Evolutionary conservation across 768 basidiomycete species (phyloP).

Genomic region (Suillus plorans): DNA sequence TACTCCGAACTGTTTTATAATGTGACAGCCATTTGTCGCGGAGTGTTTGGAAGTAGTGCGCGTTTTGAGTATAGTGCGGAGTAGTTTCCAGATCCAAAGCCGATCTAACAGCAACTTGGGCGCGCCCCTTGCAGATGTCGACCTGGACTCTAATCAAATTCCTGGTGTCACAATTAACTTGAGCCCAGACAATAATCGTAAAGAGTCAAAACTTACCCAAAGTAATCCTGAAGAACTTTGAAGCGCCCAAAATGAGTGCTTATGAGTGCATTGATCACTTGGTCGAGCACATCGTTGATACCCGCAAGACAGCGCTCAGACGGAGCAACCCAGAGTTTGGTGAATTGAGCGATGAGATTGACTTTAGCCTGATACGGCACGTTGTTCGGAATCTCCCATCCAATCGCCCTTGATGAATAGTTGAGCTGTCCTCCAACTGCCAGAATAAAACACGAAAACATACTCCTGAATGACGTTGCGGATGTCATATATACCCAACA

Average conservation of each 20-base stretch:
- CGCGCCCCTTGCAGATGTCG: slow-evolving; percentile 23
- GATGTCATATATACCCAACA: slow-evolving; percentile 34
- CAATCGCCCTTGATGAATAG: slow-evolving; percentile 30
- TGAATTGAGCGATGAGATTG: slow-evolving; percentile 35
- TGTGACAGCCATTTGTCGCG: slow-evolving; percentile 24
- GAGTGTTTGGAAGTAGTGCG: slow-evolving; percentile 19
- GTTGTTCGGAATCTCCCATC: slow-evolving; percentile 44
- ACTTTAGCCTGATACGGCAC: slow-evolving; percentile 41
- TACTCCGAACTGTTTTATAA: slow-evolving; percentile 20
- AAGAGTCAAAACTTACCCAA: slow-evolving; percentile 32
- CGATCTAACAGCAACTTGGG: slow-evolving; percentile 29
- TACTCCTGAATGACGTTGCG: slow-evolving; percentile 36
- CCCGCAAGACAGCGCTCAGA: slow-evolving; percentile 33
- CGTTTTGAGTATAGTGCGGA: slow-evolving; percentile 41
- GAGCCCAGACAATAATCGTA: background rate
- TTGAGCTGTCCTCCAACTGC: slow-evolving; percentile 1
- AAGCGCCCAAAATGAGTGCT: slow-evolving; percentile 42
- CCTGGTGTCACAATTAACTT: slow-evolving; percentile 18
- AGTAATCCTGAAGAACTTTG: slow-evolving; percentile 28
- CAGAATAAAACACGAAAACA: slow-evolving; percentile 6
- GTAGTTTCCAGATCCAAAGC: slow-evolving; percentile 37
- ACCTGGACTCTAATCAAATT: slow-evolving; percentile 27
- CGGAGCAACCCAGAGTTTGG: slow-evolving; percentile 37
- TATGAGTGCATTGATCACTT: slow-evolving; percentile 29
- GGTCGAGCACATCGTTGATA: slow-evolving; percentile 31